Evolutionary conservation across 2,329 filamentous ascomycete genomes (phyloP).

Genomic region (Amesomyces nigricolor): DNA sequence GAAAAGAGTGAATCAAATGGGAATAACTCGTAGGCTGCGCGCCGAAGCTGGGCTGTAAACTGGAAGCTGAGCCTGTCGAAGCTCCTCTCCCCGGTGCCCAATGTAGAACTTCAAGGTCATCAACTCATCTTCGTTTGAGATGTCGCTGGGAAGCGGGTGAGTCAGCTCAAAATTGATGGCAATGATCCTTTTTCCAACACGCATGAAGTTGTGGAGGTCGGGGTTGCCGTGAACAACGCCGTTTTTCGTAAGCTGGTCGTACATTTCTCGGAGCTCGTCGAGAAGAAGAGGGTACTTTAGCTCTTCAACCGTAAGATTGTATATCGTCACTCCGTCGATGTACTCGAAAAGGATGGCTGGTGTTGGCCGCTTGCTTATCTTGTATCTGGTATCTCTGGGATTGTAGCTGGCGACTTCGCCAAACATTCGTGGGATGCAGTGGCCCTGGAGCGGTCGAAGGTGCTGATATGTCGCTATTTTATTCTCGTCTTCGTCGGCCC

Average conservation of each 20-base stretch:
- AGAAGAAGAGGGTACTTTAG: slow-evolving; percentile 11
- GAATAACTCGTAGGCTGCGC: too few species aligned
- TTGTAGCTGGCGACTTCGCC: slow-evolving; percentile 8
- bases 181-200: background rate
- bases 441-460: slow-evolving; percentile 11
- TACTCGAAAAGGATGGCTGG: slow-evolving; percentile 11
- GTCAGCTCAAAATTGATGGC: background rate
- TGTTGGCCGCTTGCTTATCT: slow-evolving; percentile 13
- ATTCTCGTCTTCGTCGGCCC: slow-evolving; percentile 10
- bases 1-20: too few species aligned
- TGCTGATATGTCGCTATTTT: slow-evolving; percentile 11
- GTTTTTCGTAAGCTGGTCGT: slow-evolving; percentile 2
- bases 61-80: too few species aligned
- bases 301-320: slow-evolving; percentile 8
- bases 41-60: too few species aligned
- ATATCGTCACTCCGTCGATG: slow-evolving; percentile 6
- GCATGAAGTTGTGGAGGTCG: too few species aligned
- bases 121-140: too few species aligned
- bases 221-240: too few species aligned
- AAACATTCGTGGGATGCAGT: slow-evolving; percentile 10
- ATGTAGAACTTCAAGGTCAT: too few species aligned
- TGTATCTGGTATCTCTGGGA: slow-evolving; percentile 2
- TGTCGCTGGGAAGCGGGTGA: too few species aligned
- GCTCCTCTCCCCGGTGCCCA: too few species aligned
- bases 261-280: slow-evolving; percentile 1